Conservation (phyloP, 2,329 filamentous ascomycete species). For the Arthrobotrys sphaeroides region DNA sequence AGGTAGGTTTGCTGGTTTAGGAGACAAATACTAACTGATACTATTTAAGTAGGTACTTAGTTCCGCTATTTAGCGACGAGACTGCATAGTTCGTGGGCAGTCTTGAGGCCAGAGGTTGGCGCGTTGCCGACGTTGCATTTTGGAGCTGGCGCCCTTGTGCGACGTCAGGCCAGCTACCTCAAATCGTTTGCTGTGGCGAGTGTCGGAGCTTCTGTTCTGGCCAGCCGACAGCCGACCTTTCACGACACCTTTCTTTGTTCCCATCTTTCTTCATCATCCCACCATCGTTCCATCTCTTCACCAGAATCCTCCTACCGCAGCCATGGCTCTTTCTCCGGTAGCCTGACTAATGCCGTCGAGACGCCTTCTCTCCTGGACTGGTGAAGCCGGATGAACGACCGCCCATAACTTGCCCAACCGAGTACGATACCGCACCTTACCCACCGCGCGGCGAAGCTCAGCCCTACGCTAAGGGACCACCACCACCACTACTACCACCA, state of each 20-base stretch:
- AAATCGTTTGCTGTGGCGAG: neutral
- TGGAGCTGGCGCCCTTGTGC: constrained; percentile 20
- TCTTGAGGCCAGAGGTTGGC: neutral
- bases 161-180: constrained; percentile 52
- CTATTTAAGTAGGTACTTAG: no score
- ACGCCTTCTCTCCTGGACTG: constrained; percentile 19
- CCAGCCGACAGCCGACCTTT: constrained; percentile 20
- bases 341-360: constrained; percentile 47
- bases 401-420: neutral
- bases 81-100: no score
- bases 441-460: neutral
- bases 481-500: no score
- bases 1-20: no score
- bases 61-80: no score
- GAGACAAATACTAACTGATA: no score
- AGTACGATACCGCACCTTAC: neutral
- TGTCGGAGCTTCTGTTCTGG: no score
- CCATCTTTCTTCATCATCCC: neutral
- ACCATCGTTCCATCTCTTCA: neutral
- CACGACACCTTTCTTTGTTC: neutral
- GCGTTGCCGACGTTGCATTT: constrained; percentile 31
- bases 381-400: constrained; percentile 45
- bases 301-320: neutral
- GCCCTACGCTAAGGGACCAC: neutral
- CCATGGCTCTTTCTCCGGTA: constrained; percentile 31